Conservation (phyloP, 257 asterid species). For the Rubia yunnanensis region DNA sequence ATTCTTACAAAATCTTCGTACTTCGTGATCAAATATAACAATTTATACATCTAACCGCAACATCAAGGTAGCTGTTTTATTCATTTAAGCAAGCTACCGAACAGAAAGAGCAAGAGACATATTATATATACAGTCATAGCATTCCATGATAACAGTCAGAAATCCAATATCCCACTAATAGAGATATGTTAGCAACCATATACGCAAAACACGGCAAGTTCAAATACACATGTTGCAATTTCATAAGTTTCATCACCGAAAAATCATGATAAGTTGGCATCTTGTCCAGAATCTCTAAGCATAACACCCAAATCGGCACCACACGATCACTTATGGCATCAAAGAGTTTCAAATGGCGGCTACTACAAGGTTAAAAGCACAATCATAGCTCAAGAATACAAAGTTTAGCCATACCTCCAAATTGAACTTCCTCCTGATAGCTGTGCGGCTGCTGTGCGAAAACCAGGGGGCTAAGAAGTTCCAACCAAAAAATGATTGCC, state of each 20-base stretch:
- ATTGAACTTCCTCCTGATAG: slow-evolving; percentile 76
- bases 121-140: no score
- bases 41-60: neutral
- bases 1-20: neutral
- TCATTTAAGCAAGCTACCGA: neutral
- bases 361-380: no score
- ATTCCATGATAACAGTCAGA: neutral
- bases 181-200: neutral
- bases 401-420: slow-evolving; percentile 48
- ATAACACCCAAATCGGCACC: neutral
- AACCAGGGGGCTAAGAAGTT: slow-evolving; percentile 86
- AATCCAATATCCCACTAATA: neutral
- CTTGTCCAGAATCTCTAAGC: neutral
- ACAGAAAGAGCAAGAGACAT: neutral
- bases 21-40: neutral
- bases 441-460: slow-evolving; percentile 71
- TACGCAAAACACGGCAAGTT: neutral
- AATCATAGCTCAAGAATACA: neutral
- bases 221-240: neutral
- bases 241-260: neutral
- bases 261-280: neutral
- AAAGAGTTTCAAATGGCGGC: neutral
- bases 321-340: neutral
- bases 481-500: slow-evolving; percentile 62
- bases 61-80: no score